phyloP scores from a whole-genome alignment of 106 monocot genomes.

The Amphibolis antarctica region DNA sequence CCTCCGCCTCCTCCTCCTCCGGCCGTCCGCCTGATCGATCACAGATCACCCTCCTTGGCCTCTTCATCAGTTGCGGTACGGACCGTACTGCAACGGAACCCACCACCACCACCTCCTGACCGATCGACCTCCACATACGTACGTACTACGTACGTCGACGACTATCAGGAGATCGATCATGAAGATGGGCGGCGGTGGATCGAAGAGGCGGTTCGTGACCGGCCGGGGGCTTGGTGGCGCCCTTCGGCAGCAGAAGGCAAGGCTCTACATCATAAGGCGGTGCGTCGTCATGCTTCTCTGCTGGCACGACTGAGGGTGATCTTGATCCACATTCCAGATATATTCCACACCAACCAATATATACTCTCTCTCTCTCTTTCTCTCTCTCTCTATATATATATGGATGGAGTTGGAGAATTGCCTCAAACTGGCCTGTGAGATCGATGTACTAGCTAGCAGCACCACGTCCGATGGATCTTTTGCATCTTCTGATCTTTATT shows the following conservation, averaged over 20 bases:
- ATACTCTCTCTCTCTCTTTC: no score
- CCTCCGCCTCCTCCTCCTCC: no score
- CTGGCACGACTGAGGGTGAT: constrained; percentile 37
- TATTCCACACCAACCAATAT: no score
- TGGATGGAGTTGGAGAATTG: background rate
- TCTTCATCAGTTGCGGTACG: background rate
- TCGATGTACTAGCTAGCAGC: no score
- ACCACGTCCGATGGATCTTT: no score
- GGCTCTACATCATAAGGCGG: constrained; percentile 56
- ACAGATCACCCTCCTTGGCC: no score
- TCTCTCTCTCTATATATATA: no score
- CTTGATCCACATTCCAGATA: no score
- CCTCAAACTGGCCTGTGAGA: background rate
- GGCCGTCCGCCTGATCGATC: no score
- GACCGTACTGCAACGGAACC: background rate
- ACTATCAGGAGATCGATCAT: constrained; percentile 1
- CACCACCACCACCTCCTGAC: background rate
- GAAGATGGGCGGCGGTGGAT: constrained; percentile 8
- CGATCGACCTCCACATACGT: background rate
- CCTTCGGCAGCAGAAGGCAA: constrained; percentile 43
- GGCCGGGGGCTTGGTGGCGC: constrained; percentile 22
- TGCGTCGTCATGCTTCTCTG: constrained; percentile 58
- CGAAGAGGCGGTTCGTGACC: constrained; percentile 1
- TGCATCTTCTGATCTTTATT: no score
- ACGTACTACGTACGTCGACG: no score